Evolutionary conservation across 441 rosid genomes (phyloP).

Genomic region (Sinapis alba): DNA sequence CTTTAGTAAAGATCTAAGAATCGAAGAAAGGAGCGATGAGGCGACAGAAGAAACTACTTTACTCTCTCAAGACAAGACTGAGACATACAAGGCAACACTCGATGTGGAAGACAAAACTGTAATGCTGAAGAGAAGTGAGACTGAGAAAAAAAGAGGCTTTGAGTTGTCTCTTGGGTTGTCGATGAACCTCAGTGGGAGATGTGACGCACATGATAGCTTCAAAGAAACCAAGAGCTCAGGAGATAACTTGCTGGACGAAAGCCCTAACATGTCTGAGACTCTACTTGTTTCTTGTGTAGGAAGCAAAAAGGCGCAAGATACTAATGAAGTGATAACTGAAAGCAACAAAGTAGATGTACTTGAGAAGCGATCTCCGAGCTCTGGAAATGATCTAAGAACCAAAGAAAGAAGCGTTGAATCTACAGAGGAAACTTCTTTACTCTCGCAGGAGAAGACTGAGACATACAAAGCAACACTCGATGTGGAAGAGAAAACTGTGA

Average conservation of each 20-base stretch:
- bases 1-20: constrained; percentile 34
- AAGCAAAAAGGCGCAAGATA: not conserved
- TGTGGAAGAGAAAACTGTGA: constrained; percentile 54
- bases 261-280: constrained; percentile 9
- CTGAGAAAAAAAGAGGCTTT: constrained; percentile 49
- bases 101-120: constrained; percentile 53
- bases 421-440: constrained; percentile 47
- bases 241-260: constrained; percentile 38
- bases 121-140: constrained; percentile 53
- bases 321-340: constrained; percentile 10
- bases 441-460: constrained; percentile 39
- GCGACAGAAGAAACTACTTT: constrained; percentile 47
- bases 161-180: constrained; percentile 40
- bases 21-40: constrained; percentile 47
- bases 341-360: not conserved
- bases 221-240: constrained; percentile 23
- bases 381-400: constrained; percentile 46
- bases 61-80: constrained; percentile 50
- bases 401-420: constrained; percentile 53
- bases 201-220: constrained; percentile 36
- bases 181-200: constrained; percentile 30
- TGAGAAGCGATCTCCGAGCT: constrained; percentile 56
- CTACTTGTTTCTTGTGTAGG: constrained; percentile 3
- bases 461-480: constrained; percentile 29
- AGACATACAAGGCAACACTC: constrained; percentile 30